phyloP scores from a whole-genome alignment of 1,139 yeast species.

The Suhomyces kunorum region DNA sequence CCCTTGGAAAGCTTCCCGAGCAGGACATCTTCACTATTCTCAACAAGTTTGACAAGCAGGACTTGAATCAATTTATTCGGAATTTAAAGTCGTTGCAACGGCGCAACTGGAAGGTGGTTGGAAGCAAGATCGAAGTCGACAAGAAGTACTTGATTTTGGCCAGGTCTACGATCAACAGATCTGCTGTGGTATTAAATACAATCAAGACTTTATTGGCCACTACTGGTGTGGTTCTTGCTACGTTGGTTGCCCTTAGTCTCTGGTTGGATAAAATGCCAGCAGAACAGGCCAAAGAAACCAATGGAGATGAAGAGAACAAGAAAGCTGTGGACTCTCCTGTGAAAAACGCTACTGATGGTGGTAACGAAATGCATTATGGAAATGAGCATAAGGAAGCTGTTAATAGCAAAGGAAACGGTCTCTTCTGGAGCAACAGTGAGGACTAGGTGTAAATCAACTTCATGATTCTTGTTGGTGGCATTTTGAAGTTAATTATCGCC shows the following conservation, averaged over 20 bases:
- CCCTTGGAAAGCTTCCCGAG: slow-evolving; percentile 39
- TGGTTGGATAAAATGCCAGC: slow-evolving; percentile 15
- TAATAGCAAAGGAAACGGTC: background rate
- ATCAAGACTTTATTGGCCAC: slow-evolving; percentile 35
- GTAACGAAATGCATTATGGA: background rate
- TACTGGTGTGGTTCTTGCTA: slow-evolving; percentile 35
- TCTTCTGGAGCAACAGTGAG: slow-evolving; percentile 7
- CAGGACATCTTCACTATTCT: slow-evolving; percentile 52
- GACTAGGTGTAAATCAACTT: background rate
- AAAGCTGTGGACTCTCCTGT: background rate
- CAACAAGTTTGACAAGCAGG: slow-evolving; percentile 36
- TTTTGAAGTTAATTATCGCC: too few relatives aligned
- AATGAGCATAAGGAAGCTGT: background rate
- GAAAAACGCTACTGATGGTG: background rate
- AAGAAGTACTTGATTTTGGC: slow-evolving; percentile 37
- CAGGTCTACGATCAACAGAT: slow-evolving; percentile 19
- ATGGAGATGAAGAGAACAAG: background rate
- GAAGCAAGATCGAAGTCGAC: slow-evolving; percentile 32
- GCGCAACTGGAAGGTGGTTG: slow-evolving; percentile 49
- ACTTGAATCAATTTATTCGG: slow-evolving; percentile 31
- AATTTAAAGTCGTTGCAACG: slow-evolving; percentile 36
- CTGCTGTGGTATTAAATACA: slow-evolving; percentile 15
- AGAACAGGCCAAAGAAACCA: background rate
- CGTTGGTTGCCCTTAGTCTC: slow-evolving; percentile 32
- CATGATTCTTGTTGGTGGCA: too few relatives aligned